These are phyloP conservation scores for Populus hybrid DNA, from an alignment of 441 rosid genomes.

Conservation along the genomic window DNA sequence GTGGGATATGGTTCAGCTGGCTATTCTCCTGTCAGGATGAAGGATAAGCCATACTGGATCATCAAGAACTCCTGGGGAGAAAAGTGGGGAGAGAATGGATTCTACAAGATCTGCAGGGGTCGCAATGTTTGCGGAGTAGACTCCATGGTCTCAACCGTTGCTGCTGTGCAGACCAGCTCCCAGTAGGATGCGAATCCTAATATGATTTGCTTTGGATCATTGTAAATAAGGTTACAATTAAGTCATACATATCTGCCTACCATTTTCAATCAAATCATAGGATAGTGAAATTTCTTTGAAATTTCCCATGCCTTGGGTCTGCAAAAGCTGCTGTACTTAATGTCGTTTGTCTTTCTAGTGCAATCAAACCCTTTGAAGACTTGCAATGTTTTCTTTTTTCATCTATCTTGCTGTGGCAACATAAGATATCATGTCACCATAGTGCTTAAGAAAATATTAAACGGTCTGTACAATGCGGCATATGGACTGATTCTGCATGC, in stretches of 20 bases:
- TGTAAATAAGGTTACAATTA: constrained; percentile 17
- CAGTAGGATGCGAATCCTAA: constrained; percentile 5
- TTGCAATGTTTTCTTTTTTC: neutral
- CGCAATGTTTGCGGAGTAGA: constrained; percentile 88
- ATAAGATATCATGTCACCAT: neutral
- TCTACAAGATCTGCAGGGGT: constrained; percentile 80
- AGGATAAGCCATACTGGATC: constrained; percentile 91
- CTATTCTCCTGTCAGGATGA: constrained; percentile 73
- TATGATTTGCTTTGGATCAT: neutral
- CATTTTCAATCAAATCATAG: constrained; percentile 9
- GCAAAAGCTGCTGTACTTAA: neutral
- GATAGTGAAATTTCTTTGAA: constrained; percentile 17
- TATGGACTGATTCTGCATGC: no score
- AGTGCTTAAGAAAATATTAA: no score
- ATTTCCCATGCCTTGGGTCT: constrained; percentile 10
- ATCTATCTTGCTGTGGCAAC: no score
- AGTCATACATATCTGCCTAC: neutral
- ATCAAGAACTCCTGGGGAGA: constrained; percentile 98
- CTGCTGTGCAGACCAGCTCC: constrained; percentile 44
- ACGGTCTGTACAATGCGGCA: no score
- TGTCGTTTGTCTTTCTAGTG: neutral
- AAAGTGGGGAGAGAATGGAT: constrained; percentile 90
- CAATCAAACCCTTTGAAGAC: neutral
- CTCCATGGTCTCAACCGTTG: constrained; percentile 85
- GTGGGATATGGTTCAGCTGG: constrained; percentile 89